phyloP scores from a whole-genome alignment of 129 eudicot genomes.

The Arctium minus region DNA sequence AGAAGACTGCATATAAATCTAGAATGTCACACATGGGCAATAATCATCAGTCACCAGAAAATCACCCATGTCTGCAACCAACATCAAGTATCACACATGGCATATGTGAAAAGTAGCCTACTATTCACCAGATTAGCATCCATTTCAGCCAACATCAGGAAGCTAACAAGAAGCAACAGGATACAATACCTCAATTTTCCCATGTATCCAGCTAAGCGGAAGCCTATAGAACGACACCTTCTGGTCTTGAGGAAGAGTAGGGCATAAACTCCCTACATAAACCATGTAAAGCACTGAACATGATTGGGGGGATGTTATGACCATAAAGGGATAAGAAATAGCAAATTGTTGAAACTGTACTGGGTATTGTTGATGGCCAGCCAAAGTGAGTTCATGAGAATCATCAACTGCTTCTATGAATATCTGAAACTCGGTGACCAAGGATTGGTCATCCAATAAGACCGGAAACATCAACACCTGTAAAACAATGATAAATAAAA shows the following conservation, averaged over 20 bases:
- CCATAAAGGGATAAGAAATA: neutral
- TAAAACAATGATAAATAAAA: neutral
- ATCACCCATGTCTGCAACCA: slow-evolving; percentile 2
- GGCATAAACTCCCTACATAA: slow-evolving; percentile 82
- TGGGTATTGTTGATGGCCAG: slow-evolving; percentile 81
- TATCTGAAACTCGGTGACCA: slow-evolving; percentile 61
- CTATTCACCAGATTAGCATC: neutral
- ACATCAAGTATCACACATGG: neutral
- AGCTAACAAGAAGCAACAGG: slow-evolving; percentile 3
- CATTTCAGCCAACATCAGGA: neutral
- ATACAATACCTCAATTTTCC: slow-evolving; percentile 71
- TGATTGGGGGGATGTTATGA: neutral
- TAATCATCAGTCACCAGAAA: slow-evolving; percentile 5
- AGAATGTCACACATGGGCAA: neutral
- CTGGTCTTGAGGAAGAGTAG: slow-evolving; percentile 77
- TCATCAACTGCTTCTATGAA: slow-evolving; percentile 82
- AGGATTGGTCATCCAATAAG: slow-evolving; percentile 74
- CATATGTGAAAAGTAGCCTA: neutral
- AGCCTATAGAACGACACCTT: slow-evolving; percentile 78
- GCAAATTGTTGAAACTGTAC: slow-evolving; percentile 33
- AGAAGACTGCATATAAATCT: neutral
- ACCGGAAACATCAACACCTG: slow-evolving; percentile 86
- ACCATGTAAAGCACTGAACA: slow-evolving; percentile 8
- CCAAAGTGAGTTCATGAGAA: slow-evolving; percentile 71
- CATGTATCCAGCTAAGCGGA: slow-evolving; percentile 77